These are phyloP conservation scores for Cicer cuneatum DNA, from an alignment of 306 rosid genomes.

Conservation along the genomic window DNA sequence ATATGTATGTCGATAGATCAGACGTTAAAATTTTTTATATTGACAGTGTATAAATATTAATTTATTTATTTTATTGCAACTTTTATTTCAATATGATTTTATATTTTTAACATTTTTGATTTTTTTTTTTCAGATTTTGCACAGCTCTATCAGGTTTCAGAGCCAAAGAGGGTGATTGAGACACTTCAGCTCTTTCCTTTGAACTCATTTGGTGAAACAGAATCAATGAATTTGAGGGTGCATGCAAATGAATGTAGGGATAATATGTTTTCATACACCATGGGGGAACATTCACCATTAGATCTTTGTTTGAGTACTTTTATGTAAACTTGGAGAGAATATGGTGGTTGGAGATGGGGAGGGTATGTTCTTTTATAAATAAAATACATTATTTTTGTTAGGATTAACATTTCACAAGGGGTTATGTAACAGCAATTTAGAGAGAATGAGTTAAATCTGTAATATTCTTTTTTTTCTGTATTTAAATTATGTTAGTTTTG, in stretches of 20 bases:
- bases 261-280: conserved; percentile 48
- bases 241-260: conserved; percentile 64
- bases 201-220: conserved; percentile 63
- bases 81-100: not conserved
- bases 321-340: conserved; percentile 44
- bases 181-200: conserved; percentile 92
- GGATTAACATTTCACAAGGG: too few species aligned
- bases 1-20: not conserved
- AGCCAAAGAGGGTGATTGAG: conserved; percentile 64
- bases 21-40: too few species aligned
- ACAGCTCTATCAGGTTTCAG: conserved; percentile 51
- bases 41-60: too few species aligned
- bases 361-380: conserved; percentile 9
- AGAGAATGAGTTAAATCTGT: too few species aligned
- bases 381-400: conserved; percentile 1
- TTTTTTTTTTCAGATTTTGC: conserved; percentile 46
- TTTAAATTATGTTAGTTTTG: too few species aligned
- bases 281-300: conserved; percentile 72
- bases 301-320: conserved; percentile 86
- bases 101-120: not conserved
- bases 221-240: conserved; percentile 57
- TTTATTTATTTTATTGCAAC: not conserved
- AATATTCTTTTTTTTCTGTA: too few species aligned
- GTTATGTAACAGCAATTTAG: too few species aligned
- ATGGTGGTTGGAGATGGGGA: not conserved